Evolutionary conservation across 495 filamentous ascomycete species (phyloP).

Genomic region (Cercophora scortea): DNA sequence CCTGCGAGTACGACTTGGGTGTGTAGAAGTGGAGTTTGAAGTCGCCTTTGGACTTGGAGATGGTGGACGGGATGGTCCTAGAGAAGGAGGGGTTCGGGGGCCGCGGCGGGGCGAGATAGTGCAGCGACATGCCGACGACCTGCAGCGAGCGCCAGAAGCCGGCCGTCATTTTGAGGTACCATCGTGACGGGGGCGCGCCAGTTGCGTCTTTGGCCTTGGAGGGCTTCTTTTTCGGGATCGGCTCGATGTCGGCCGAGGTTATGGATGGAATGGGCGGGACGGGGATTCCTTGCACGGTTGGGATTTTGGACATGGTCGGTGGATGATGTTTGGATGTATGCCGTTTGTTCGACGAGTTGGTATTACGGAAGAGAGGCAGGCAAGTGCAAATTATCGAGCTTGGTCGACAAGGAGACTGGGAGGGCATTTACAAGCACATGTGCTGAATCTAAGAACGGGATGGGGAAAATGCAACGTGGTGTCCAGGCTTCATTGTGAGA

Average conservation of each 20-base stretch:
- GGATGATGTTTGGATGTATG: not conserved
- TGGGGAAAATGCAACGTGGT: not conserved
- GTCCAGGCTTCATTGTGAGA: not conserved
- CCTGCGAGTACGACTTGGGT: conserved; percentile 52
- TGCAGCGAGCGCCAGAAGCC: conserved; percentile 71
- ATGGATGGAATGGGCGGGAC: conserved; percentile 15
- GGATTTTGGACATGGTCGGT: conserved; percentile 12
- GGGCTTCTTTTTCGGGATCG: conserved; percentile 11
- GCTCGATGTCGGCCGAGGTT: not conserved
- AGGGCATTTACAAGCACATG: too few relatives aligned
- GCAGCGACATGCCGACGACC: conserved; percentile 69
- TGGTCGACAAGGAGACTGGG: too few relatives aligned
- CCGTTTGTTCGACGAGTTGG: not conserved
- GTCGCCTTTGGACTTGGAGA: conserved; percentile 43
- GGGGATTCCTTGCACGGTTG: conserved; percentile 30
- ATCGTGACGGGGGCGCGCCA: conserved; percentile 42
- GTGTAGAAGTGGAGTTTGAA: conserved; percentile 77
- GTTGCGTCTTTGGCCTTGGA: conserved; percentile 31
- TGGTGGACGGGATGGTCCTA: conserved; percentile 52
- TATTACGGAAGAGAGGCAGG: not conserved
- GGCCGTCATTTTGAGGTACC: conserved; percentile 66
- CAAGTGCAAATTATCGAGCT: not conserved
- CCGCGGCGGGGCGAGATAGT: conserved; percentile 57
- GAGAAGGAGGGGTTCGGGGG: conserved; percentile 62
- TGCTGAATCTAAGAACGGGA: too few relatives aligned